phyloP scores from a whole-genome alignment of 139 green algal species.

The Coelastrella sp. region DNA sequence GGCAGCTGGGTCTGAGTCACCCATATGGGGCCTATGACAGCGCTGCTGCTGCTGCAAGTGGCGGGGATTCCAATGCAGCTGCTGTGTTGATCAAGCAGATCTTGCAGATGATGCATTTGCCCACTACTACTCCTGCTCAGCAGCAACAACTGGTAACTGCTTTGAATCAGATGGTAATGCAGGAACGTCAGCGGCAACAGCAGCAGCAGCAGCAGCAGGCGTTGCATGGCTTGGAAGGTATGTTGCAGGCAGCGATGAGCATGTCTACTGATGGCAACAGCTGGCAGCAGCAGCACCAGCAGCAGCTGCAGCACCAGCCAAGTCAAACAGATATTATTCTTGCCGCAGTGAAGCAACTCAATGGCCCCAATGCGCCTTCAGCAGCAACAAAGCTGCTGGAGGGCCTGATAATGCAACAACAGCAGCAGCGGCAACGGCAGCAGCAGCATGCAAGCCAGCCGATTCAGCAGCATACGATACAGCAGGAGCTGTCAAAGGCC shows the following conservation, averaged over 20 bases:
- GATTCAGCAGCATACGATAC: slow-evolving; percentile 4
- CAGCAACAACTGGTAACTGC: slow-evolving; percentile 17
- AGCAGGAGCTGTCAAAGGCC: too few species aligned
- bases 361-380: not conserved
- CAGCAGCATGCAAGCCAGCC: not conserved
- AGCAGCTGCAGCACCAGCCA: slow-evolving; percentile 7
- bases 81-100: not conserved
- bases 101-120: not conserved
- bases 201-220: slow-evolving; percentile 13
- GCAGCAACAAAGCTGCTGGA: not conserved
- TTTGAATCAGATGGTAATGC: not conserved
- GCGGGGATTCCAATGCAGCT: not conserved
- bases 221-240: not conserved
- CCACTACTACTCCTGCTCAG: not conserved
- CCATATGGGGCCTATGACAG: too few species aligned
- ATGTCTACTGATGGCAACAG: not conserved
- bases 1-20: not conserved
- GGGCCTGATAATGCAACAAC: not conserved
- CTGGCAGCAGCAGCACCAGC: not conserved
- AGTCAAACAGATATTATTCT: not conserved
- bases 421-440: slow-evolving; percentile 14
- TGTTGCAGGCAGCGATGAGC: slow-evolving; percentile 4
- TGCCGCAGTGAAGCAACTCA: not conserved
- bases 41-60: not conserved
- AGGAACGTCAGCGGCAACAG: not conserved